Evolutionary conservation across 164 flowering plant species (phyloP).

Genomic region (Vitis amurensis): DNA sequence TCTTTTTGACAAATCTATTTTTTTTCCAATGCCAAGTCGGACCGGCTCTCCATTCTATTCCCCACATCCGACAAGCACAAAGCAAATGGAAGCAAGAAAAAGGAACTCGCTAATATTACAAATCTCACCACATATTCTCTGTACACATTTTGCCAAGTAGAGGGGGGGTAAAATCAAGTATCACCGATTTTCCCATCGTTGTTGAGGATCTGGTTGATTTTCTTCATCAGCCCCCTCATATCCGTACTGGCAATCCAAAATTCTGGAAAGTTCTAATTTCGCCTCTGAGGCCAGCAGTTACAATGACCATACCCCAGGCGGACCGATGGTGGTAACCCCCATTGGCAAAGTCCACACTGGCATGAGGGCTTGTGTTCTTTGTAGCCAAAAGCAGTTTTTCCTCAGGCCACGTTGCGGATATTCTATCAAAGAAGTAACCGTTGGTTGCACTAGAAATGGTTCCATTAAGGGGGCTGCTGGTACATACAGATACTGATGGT

Average conservation of each 20-base stretch:
- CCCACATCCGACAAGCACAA: constrained; percentile 23
- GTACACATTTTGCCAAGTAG: constrained; percentile 24
- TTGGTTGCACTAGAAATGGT: constrained; percentile 54
- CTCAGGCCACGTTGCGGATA: constrained; percentile 82
- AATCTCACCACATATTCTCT: constrained; percentile 35
- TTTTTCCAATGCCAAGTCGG: constrained; percentile 17
- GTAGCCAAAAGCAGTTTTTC: constrained; percentile 58
- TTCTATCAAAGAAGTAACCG: constrained; percentile 64
- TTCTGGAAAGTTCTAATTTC: constrained; percentile 87
- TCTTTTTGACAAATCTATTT: constrained; percentile 10
- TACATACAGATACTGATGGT: constrained; percentile 33
- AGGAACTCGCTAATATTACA: constrained; percentile 41
- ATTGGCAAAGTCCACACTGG: constrained; percentile 45
- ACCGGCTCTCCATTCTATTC: constrained; percentile 9
- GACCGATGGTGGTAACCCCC: constrained; percentile 31
- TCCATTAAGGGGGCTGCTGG: constrained; percentile 52
- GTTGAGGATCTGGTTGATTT: constrained; percentile 2
- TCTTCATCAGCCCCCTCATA: constrained; percentile 21
- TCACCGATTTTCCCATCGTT: constrained; percentile 7
- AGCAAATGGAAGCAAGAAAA: constrained; percentile 16
- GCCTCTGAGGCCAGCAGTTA: constrained; percentile 86
- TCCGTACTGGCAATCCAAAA: constrained; percentile 84
- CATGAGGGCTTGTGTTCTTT: constrained; percentile 47
- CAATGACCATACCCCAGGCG: constrained; percentile 94
- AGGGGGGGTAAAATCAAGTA: not conserved